Evolutionary conservation across 768 basidiomycete species (phyloP).

Genomic region (Tricholoma flavovirens): DNA sequence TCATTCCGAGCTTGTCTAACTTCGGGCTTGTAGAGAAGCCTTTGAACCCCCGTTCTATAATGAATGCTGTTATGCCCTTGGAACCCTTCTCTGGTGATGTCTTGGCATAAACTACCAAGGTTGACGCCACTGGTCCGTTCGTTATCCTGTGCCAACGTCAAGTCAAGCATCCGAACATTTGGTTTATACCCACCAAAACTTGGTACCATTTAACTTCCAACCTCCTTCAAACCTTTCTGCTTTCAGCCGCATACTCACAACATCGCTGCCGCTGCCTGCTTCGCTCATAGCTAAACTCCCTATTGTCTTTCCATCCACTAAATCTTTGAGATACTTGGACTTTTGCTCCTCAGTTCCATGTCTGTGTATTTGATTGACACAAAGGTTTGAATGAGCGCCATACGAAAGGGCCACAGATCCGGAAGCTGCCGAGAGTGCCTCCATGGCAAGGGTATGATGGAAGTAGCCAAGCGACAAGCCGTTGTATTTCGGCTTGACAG

Average conservation of each 20-base stretch:
- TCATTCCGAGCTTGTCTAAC: constrained; percentile 95
- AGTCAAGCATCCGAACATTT: neutral
- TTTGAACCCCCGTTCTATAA: constrained; percentile 74
- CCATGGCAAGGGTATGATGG: constrained; percentile 90
- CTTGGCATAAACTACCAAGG: constrained; percentile 90
- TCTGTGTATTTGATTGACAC: constrained; percentile 79
- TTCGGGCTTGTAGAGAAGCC: constrained; percentile 90
- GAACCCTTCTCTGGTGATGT: constrained; percentile 71
- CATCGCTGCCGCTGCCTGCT: constrained; percentile 87
- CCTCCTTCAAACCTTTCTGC: constrained; percentile 76
- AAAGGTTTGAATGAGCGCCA: constrained; percentile 88
- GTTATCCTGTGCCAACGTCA: constrained; percentile 64
- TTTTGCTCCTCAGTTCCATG: constrained; percentile 84
- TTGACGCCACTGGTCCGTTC: constrained; percentile 88
- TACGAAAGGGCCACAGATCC: constrained; percentile 92
- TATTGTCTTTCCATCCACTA: constrained; percentile 76
- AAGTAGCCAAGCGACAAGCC: constrained; percentile 82
- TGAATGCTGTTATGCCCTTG: constrained; percentile 89
- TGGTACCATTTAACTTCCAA: constrained; percentile 81
- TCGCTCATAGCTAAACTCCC: constrained; percentile 96
- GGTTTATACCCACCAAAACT: constrained; percentile 72
- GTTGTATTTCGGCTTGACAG: constrained; percentile 74
- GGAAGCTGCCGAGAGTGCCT: constrained; percentile 85
- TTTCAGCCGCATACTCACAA: constrained; percentile 86
- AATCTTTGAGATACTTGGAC: constrained; percentile 73